Evolutionary conservation across 2,329 filamentous ascomycete species (phyloP).

Genomic region (Aspergillus felis): DNA sequence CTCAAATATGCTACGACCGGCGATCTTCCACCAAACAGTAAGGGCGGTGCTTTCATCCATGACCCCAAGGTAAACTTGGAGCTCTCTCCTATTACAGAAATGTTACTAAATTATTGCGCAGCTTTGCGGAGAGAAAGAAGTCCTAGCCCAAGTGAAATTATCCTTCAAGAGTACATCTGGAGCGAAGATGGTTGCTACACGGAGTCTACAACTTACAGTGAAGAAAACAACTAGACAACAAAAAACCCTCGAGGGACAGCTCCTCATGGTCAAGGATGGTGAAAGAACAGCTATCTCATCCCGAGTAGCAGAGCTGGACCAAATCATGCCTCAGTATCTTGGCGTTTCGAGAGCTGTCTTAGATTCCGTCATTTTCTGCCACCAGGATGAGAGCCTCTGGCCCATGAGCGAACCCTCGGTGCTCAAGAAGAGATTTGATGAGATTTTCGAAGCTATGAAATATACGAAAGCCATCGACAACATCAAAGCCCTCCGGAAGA

Average conservation of each 20-base stretch:
- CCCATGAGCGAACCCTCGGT: conserved; percentile 82
- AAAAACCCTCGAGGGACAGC: conserved; percentile 79
- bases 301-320: conserved; percentile 74
- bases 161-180: conserved; percentile 77
- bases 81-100: not conserved
- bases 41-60: conserved; percentile 88
- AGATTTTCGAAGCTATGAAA: conserved; percentile 95
- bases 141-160: conserved; percentile 86
- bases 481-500: conserved; percentile 81
- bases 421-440: conserved; percentile 92
- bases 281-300: conserved; percentile 77
- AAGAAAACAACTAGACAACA: conserved; percentile 73
- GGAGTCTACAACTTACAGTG: conserved; percentile 79
- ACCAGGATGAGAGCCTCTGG: conserved; percentile 97
- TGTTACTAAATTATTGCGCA: conserved; percentile 27
- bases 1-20: conserved; percentile 97
- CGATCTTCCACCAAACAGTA: conserved; percentile 84
- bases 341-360: conserved; percentile 88
- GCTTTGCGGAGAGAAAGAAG: conserved; percentile 80
- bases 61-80: conserved; percentile 69
- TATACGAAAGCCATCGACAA: conserved; percentile 98
- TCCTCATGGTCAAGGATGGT: conserved; percentile 72
- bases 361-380: conserved; percentile 95
- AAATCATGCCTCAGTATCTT: conserved; percentile 77
- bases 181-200: conserved; percentile 74